Base-by-base conservation (phyloP, 495 filamentous ascomycete genomes). In the Aspergillus funiculosus region DNA sequence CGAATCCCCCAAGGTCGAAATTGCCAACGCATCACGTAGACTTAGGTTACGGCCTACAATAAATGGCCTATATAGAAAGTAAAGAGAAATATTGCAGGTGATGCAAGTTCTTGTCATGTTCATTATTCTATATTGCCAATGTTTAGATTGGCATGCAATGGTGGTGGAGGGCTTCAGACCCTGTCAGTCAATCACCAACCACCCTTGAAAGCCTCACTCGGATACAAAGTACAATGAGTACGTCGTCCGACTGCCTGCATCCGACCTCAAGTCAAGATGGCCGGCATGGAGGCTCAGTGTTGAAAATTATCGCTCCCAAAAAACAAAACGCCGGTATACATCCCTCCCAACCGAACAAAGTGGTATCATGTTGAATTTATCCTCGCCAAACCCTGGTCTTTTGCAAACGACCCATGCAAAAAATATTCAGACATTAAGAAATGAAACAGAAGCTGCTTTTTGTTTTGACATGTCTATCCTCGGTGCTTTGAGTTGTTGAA, bases 401-500 rank as follows among this genome's bases (percentile, higher is more conserved):
- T 52, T 52, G 44, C 46, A 57, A 57, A 59, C 63, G 62, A 65
- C 59, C n/a, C 62, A 70, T 66, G 65, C 64, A 69, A 63, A 65
- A 64, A 67, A 65, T 63, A 41, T 28, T 47, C 44, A 41, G 46
- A 48, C 46, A 48, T 57, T 62, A 65, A 66, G 59, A 64, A 62
- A 58, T 17, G 50, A 46, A 39, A 48, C 31, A 48, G 49, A 49
- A 46, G 25, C 30, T 49, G 39, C 43, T 57, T 52, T 56, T 56
- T 54, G 39, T 53, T 59, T 63, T 63, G 52, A 60, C 57, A 61
- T 59, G 59, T 73, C 68, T 73, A 72, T 72, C 63, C 60, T 58
- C 57, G n/a, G 58, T 68, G 68, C 69, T 67, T 73, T 71, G 74
- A 71, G 68, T 77, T 77, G 74, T 77, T 77, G 74, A 77, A 76